Base-by-base conservation (phyloP, 2,329 filamentous ascomycete genomes). In the Neofusicoccum cordaticola region DNA sequence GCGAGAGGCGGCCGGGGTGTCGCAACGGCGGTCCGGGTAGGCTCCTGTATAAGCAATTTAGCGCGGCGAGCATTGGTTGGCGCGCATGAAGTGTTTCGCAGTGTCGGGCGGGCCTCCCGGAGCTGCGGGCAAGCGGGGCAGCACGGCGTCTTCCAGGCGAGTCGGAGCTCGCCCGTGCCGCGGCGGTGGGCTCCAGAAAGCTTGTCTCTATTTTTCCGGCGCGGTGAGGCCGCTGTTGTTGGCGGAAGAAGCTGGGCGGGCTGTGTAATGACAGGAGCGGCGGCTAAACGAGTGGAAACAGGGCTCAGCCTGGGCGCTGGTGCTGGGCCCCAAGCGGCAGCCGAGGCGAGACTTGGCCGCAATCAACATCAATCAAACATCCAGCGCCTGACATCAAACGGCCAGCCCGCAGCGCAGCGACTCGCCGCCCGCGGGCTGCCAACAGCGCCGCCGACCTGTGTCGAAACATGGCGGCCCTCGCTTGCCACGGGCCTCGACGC, bases 281-380 rank as follows among this genome's bases (percentile, higher is more conserved):
- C 56, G 56, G 56, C 17, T 60, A 45, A 47, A 47, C n/a, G 31
- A 60, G 56, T n/a, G 31, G 42, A 60, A 47, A 37, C 56, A 47
- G 42, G 12, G 42, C 17, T 48, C 7, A 8, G 9, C 2, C 47
- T 42, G 13, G 39, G 22, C 39, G 39, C 19, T 12, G 19, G 5
- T n/a, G 12, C 27, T 9, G 17, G 35, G 41, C 56, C 27, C 17
- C n/a, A 34, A 27, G 11, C 5, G 42, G 56, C 27, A 60, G 19
- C 31, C n/a, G 27, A 60, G 8, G 41, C 56, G 56, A 60, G 13
- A 8, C 56, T 60, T 60, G 56, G 56, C 56, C 13, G 56, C 56
- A 60, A 60, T 60, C 56, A 60, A 60, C 56, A 27, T 60, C 56
- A 47, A 47, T 60, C 56, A 60, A 31, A 60, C 56, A 13, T n/a